Evolutionary conservation across 2,329 filamentous ascomycete genomes (phyloP), one percentile per base, ranked within the genome.

Genomic region (Talaromyces verruculosus): DNA sequence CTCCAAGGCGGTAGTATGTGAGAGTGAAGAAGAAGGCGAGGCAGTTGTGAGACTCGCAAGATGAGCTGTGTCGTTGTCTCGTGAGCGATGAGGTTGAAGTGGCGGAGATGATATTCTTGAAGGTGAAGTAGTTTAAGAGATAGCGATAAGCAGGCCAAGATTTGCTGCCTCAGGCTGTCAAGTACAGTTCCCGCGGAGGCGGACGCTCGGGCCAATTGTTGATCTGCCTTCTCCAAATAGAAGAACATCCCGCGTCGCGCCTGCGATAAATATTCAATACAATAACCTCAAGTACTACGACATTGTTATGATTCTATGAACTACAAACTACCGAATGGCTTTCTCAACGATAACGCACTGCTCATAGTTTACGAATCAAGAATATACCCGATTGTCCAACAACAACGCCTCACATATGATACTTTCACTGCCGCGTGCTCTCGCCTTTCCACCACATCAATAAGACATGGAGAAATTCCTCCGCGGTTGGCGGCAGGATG

Each of bases 401-500:
- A 43, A 28, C 22, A 15, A 5, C n/a, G 59, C 19, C 51, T 49
- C 51, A n/a, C 53, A 41, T 51, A 49, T 64, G 62, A 47, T n/a
- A 51, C 35, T 59, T 64, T 45, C 35, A 13, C 37, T 33, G 17
- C 47, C 61, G 35, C 47, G 37, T 64, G 61, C 39, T 64, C 30
- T 49, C 53, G 17, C 13, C 37, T 25, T 53, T 39, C 28, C 22
- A 49, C 39, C 62, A 51, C 43, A 60, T 17, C 41, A 7, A 25
- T 4, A 22, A 53, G 47, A 64, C 68, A 98, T 99, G 95, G 93
- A 98, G 84, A 89, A 88, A 74, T 97, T 94, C 80, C 85, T 99
- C 75, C 90, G 93, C 76, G 90, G 91, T 75, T 99, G 95, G 95
- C 88, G 93, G 76, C 92, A 97, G 80, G 93, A 97, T 83, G 93